Base-by-base conservation (phyloP, 1,284 basidiomycete species). In the Rhizoctonia solani region DNA sequence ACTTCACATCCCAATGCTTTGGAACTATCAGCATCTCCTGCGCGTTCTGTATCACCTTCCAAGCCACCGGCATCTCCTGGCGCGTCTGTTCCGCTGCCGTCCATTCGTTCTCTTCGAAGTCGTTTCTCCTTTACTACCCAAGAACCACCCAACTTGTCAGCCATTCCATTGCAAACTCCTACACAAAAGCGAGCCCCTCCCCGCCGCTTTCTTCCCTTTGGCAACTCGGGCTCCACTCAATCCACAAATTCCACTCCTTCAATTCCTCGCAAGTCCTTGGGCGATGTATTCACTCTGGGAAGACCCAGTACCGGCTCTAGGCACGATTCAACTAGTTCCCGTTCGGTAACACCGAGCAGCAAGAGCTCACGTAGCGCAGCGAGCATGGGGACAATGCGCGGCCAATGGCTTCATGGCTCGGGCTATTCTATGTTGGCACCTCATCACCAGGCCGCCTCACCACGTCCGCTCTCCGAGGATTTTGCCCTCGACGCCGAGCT, bases 61-160 rank as follows among this genome's bases (percentile, higher is more conserved):
- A 59, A 59, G 37, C 56, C 56, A 2, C 56, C 56, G 23, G 23
- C n/a, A 2, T 63, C 58, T 2, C 58, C 58, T 34, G 58, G 58
- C 34, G 9, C 46, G 19, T 50, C 58, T 34, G 58, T 63, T 52
- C 58, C 58, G n/a, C 21, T 63, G 34, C 58, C 58, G 13, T 63
- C 58, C 58, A 63, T 63, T 63, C 58, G 58, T 63, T 63, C 58
- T 5, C 58, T 63, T 30, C 14, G 58, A 21, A 50, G 34, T 63
- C 58, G 58, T 34, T 63, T 63, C 47, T 63, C 58, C 25, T 63
- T 63, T 29, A 34, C 27, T 19, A 16, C 58, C 25, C 58, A 63
- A 42, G 58, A 63, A 4, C 37, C 29, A 6, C 3, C 58, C 21
- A 52, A 50, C 34, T 34, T 47, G 1, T 47, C 58, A n/a, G 14